Base-by-base conservation (phyloP, 169 alveolate genomes). In the Pseudocohnilembus persalinus region DNA sequence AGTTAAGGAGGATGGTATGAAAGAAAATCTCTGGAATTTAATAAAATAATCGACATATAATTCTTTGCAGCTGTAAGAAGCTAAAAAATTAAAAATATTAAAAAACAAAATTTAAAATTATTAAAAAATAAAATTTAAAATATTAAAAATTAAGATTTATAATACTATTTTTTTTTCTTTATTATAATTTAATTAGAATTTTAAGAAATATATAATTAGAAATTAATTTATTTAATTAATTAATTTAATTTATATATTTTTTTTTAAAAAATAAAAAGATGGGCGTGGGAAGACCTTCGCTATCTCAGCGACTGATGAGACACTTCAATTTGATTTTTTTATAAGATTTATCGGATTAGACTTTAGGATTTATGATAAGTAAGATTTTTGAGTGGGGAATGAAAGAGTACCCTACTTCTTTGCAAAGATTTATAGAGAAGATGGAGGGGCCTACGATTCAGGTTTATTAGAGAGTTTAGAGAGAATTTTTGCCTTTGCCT, bases 1-100 rank as follows among this genome's bases (percentile, higher is more conserved):
- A 90, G 87, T 31, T 78, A 84, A 72, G 90, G 90, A 28, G 96
- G 96, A 27, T 92, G 91, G 89, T 92, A 92, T 77, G 96, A 92
- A 49, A 75, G 90, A 15, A 92, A 92, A 76, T 76, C 85, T 20
- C 76, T 87, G 29, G 93, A 89, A 74, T 85, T 90, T 49, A 79
- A 76, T 6, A 34, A 73, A 16, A 85, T 92, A 1, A 83, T 88
- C 30, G 86, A 87, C 32, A 78, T 88, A 24, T 63, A 68, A 63
- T 83, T 92, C 74, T 74, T 84, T 73, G 91, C 90, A 29, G 88
- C 92, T 1, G 31, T 27, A n/a, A 73, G 26, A 64, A 64, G 16
- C 73, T 64, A 64, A 64, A 64, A 16, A 24, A 16, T 64, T 64
- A 24, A 26, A 64, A 26, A 64, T 64, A 64, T 64, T 64, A 64